Percentiles rank a stretch among this genome's conserved stretches.
These are phyloP conservation scores for Coix lacrymajobi DNA, from an alignment of 176 grass and related monocot species.

Conservation along the genomic window DNA sequence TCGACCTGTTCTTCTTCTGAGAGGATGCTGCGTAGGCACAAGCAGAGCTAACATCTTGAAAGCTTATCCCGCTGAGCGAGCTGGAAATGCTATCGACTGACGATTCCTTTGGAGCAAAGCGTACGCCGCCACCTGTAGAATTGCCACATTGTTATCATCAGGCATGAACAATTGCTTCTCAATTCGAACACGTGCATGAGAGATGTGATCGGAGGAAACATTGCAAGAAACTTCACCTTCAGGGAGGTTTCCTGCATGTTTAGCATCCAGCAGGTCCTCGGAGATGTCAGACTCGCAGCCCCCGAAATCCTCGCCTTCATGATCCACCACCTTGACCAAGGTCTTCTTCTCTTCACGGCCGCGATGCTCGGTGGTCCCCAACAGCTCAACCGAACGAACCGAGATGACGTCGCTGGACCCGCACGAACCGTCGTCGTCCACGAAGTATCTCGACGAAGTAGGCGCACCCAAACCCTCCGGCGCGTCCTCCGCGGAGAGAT, in stretches of 20 bases:
- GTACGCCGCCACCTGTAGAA: background rate
- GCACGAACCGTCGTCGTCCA: constrained; percentile 45
- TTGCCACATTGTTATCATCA: background rate
- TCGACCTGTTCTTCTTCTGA: constrained; percentile 26
- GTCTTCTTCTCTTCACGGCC: background rate
- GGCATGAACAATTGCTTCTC: background rate
- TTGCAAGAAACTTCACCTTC: constrained; percentile 27
- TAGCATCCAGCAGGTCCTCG: background rate
- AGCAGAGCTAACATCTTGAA: constrained; percentile 32
- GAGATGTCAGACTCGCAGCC: constrained; percentile 43
- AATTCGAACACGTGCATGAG: background rate
- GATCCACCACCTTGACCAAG: background rate
- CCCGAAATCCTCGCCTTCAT: constrained; percentile 8
- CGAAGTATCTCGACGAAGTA: no score
- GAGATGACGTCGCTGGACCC: constrained; percentile 46
- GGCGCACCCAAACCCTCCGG: constrained; percentile 10
- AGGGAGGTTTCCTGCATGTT: background rate
- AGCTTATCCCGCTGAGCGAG: constrained; percentile 29
- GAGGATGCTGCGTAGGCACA: constrained; percentile 11
- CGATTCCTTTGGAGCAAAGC: constrained; percentile 9
- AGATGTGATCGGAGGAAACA: background rate
- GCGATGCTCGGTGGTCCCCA: background rate
- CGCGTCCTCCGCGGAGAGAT: constrained; percentile 29
- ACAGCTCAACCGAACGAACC: constrained; percentile 3
- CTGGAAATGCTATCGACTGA: constrained; percentile 45